phyloP scores from a whole-genome alignment of 2,329 filamentous ascomycete genomes.

The Ceratocystiopsis minuta region DNA sequence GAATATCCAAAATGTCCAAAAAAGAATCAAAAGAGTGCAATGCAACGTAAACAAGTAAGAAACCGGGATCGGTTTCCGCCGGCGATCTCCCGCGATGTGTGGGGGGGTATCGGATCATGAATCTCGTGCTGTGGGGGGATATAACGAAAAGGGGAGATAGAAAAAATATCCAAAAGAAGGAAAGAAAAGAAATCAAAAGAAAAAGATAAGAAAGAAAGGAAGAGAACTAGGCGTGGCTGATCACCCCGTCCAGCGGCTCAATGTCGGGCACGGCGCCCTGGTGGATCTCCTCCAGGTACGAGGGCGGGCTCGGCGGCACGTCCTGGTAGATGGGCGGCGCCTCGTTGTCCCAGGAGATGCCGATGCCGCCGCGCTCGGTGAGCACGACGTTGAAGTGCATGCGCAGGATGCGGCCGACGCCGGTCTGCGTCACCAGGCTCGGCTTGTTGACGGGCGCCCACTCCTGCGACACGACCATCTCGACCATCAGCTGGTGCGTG shows the following conservation, averaged over 20 bases:
- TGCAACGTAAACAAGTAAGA: too few relatives aligned
- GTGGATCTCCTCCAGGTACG: constrained; percentile 30
- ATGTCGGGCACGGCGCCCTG: constrained; percentile 19
- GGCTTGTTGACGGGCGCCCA: constrained; percentile 55
- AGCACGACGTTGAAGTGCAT: constrained; percentile 78
- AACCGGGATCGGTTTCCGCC: too few relatives aligned
- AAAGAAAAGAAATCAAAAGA: neutral
- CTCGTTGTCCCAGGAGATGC: constrained; percentile 95
- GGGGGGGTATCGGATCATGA: too few relatives aligned
- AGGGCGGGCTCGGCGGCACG: constrained; percentile 70
- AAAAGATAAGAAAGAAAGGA: neutral
- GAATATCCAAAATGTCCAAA: too few relatives aligned
- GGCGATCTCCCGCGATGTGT: too few relatives aligned
- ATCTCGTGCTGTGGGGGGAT: too few relatives aligned
- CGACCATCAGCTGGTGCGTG: constrained; percentile 70
- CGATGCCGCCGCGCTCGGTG: constrained; percentile 69
- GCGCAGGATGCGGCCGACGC: constrained; percentile 73
- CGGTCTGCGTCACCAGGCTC: constrained; percentile 61
- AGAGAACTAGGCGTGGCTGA: neutral
- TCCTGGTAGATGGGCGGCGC: constrained; percentile 86
- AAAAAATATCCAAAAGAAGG: neutral
- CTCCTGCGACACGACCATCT: constrained; percentile 89
- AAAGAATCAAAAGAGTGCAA: too few relatives aligned
- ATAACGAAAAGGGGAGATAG: neutral
- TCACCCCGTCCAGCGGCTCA: constrained; percentile 16